Evolutionary conservation across 2,329 filamentous ascomycete species (phyloP).

Genomic region (Ophiostoma pallidulum): DNA sequence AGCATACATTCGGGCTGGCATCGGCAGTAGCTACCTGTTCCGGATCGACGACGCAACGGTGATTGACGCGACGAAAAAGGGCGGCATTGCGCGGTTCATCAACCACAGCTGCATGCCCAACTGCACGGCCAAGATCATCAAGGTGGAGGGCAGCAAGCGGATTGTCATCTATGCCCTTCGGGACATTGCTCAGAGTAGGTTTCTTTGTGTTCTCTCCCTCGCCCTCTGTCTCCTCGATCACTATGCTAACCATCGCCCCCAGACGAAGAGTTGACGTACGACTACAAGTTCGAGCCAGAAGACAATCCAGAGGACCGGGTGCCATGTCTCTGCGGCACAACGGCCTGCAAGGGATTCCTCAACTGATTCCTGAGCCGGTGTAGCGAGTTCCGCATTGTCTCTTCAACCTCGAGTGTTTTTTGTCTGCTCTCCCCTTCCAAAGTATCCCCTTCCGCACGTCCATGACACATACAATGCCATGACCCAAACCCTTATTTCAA

Average conservation of each 20-base stretch:
- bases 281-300: slow-evolving; percentile 99
- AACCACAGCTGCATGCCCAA: slow-evolving; percentile 98
- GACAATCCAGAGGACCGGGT: slow-evolving; percentile 91
- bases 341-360: slow-evolving; percentile 96
- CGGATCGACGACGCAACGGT: slow-evolving; percentile 96
- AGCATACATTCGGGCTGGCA: slow-evolving; percentile 88
- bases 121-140: slow-evolving; percentile 98
- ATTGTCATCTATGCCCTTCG: slow-evolving; percentile 98
- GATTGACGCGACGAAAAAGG: slow-evolving; percentile 96
- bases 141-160: slow-evolving; percentile 92
- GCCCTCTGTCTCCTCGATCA: neutral
- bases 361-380: slow-evolving; percentile 49
- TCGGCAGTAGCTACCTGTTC: slow-evolving; percentile 95
- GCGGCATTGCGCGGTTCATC: slow-evolving; percentile 96
- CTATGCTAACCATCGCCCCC: slow-evolving; percentile 17
- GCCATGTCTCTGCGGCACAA: slow-evolving; percentile 90
- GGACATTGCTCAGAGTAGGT: slow-evolving; percentile 89
- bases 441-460: too few relatives aligned
- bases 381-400: too few relatives aligned
- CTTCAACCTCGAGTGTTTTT: too few relatives aligned
- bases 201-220: slow-evolving; percentile 16
- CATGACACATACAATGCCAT: too few relatives aligned
- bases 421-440: too few relatives aligned
- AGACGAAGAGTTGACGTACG: slow-evolving; percentile 99
- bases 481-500: neutral